phyloP scores from a whole-genome alignment of 1,284 basidiomycete genomes.

The Moesziomyces aphidis region DNA sequence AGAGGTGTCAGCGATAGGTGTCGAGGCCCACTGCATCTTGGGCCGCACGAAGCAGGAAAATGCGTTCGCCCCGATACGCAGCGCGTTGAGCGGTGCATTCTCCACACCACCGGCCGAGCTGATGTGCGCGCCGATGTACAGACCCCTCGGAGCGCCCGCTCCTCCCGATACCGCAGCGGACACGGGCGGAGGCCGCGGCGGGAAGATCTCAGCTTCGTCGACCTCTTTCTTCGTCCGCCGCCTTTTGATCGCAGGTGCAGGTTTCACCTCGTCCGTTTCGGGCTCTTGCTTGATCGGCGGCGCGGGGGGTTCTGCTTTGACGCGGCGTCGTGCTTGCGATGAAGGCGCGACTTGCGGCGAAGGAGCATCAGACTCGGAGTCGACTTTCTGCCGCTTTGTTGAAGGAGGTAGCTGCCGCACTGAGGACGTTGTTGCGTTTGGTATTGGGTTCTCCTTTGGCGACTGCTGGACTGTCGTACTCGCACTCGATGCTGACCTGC shows the following conservation, averaged over 20 bases:
- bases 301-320: background rate
- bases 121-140: conserved; percentile 79
- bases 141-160: background rate
- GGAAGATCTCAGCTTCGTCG: conserved; percentile 17
- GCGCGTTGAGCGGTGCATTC: conserved; percentile 78
- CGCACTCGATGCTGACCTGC: background rate
- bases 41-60: conserved; percentile 87
- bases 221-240: conserved; percentile 23
- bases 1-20: conserved; percentile 72
- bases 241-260: conserved; percentile 4
- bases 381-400: background rate
- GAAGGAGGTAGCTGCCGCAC: background rate
- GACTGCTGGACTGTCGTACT: background rate
- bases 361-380: background rate
- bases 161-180: too few relatives aligned
- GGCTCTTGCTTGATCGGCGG: conserved; percentile 6
- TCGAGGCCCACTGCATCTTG: conserved; percentile 81
- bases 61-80: conserved; percentile 76
- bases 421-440: background rate
- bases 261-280: conserved; percentile 1
- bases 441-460: background rate
- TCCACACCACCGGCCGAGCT: conserved; percentile 83
- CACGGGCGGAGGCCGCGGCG: conserved; percentile 13
- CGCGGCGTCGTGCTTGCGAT: background rate
- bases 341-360: too few relatives aligned